Conservation (phyloP, 177 flowering plant species). For the Vitis hybrid region DNA sequence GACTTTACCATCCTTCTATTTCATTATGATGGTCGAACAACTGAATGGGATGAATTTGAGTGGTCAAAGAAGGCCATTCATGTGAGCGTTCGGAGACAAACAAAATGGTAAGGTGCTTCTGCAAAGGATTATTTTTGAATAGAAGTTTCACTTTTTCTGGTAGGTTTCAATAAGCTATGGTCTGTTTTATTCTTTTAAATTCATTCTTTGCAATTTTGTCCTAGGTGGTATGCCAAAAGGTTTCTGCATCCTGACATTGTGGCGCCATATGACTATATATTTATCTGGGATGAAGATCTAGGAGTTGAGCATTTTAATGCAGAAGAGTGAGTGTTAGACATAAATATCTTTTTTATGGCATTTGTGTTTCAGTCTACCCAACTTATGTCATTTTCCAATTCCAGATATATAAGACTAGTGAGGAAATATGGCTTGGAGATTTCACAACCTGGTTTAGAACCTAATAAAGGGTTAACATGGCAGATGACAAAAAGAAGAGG, state of each 20-base stretch:
- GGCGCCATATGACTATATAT: slow-evolving; percentile 84
- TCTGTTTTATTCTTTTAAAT: no score
- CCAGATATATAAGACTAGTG: slow-evolving; percentile 70
- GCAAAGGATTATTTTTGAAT: neutral
- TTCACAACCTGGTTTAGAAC: slow-evolving; percentile 91
- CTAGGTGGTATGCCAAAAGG: slow-evolving; percentile 93
- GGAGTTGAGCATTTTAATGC: slow-evolving; percentile 86
- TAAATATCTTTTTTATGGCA: neutral
- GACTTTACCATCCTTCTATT: slow-evolving; percentile 81
- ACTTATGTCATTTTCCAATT: slow-evolving; percentile 2
- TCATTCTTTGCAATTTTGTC: slow-evolving; percentile 9
- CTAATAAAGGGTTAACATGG: slow-evolving; percentile 64
- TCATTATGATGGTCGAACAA: slow-evolving; percentile 83
- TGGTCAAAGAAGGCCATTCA: slow-evolving; percentile 91
- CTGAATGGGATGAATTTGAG: slow-evolving; percentile 93
- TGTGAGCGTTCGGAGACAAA: slow-evolving; percentile 70
- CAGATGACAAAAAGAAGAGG: slow-evolving; percentile 81
- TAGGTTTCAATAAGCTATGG: neutral
- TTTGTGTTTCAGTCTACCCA: neutral
- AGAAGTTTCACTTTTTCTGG: slow-evolving; percentile 1
- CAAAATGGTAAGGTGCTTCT: slow-evolving; percentile 66
- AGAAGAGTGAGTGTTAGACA: slow-evolving; percentile 57
- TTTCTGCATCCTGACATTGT: slow-evolving; percentile 93
- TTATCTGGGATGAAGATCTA: slow-evolving; percentile 96
- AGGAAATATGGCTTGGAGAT: slow-evolving; percentile 88